Base-by-base conservation (phyloP, 192 early-diverging fungal genomes). In the Coemansia sp. region DNA sequence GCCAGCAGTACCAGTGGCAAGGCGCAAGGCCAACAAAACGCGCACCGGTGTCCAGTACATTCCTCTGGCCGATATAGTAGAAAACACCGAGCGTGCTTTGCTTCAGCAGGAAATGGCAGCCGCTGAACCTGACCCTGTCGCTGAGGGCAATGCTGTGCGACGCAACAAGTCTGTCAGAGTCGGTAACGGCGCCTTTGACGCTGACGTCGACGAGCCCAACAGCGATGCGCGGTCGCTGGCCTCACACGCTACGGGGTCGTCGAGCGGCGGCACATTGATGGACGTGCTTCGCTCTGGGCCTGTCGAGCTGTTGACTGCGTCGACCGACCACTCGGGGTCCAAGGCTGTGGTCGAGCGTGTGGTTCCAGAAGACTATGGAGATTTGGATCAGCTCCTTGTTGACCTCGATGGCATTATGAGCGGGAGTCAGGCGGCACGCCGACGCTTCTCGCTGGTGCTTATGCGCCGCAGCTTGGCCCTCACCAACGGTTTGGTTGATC, bases 361-460 rank as follows among this genome's bases (percentile, higher is more conserved):
- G 9, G 69, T 71, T 1, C 80, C 75, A 20, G 80, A 82, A 16
- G 80, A 82, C 69, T 82, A 82, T 34, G 75, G 80, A 44, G 80
- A 82, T 47, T 46, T 82, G 24, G 80, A 82, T 55, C 65, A 69
- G 63, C 72, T 82, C 12, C 69, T 82, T 31, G 64, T 38, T 10
- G 80, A 82, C 55, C 72, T 82, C 22, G 80, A 82, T 15, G 80
- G 80, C 15, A 82, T 82, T 12, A 82, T 76, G 72, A 73, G 46
- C 49, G 80, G 80, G 43, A 82, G 75, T 49, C 57, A 74, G 38
- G 75, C 75, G 24, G 80, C 80, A 31, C 80, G 80, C 66, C 72
- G 66, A 24, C 80, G 80, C 20, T 82, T 82, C 41, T 82, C 80
- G 57, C 66, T 82, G 33, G 72, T 75, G 1, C 57, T 82, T 8